Conservation (phyloP, 116 monocot species). For the Iris pallida region DNA sequence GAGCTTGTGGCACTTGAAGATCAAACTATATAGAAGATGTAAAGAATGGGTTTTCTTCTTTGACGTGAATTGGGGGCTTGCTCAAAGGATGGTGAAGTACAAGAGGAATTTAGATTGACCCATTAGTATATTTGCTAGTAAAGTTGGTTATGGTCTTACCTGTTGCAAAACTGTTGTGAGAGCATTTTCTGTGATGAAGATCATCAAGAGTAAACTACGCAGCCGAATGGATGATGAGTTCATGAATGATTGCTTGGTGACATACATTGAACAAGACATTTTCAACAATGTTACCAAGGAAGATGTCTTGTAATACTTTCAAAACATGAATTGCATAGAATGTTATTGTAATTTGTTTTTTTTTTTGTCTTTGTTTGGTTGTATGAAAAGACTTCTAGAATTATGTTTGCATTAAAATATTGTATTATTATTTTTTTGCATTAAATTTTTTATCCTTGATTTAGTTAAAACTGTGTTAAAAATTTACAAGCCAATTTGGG, state of each 20-base stretch:
- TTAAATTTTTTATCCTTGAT: too few relatives aligned
- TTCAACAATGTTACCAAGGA: neutral
- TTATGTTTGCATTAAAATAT: too few relatives aligned
- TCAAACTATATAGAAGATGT: too few relatives aligned
- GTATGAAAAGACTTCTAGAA: too few relatives aligned
- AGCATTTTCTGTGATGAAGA: neutral
- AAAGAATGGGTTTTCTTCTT: neutral
- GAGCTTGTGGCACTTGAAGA: too few relatives aligned
- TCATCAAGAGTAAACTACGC: neutral
- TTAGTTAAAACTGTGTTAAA: too few relatives aligned
- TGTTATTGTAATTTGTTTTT: too few relatives aligned
- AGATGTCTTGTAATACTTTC: too few relatives aligned
- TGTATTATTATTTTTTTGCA: too few relatives aligned
- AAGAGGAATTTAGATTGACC: neutral
- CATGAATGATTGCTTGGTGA: neutral
- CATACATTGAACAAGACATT: neutral
- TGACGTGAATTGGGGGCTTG: neutral
- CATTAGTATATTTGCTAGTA: neutral
- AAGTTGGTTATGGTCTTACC: neutral
- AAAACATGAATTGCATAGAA: too few relatives aligned
- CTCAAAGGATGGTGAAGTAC: neutral
- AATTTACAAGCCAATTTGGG: too few relatives aligned
- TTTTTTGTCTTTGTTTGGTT: too few relatives aligned
- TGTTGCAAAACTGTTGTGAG: neutral
- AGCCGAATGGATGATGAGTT: neutral